Percentiles rank a stretch among this genome's conserved stretches.
Evolutionary conservation across 306 rosid genomes (phyloP).

Genomic region (Vigna nakashimae): DNA sequence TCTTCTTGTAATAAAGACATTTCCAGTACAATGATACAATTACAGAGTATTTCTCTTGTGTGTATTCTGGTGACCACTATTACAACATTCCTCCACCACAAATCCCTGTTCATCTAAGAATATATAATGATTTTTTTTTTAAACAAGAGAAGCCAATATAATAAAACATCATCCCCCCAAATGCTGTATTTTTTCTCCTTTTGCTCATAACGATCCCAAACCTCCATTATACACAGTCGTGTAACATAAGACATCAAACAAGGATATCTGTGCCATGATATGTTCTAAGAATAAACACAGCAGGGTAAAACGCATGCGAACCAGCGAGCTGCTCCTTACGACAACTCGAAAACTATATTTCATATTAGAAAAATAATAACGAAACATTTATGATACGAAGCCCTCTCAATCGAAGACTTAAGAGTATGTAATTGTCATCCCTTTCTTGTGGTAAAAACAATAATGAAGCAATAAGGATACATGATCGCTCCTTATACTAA

Average conservation of each 20-base stretch:
- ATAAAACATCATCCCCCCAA: constrained; percentile 28
- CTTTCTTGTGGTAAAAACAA: too few relatives aligned
- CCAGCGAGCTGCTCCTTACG: neutral
- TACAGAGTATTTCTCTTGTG: too few relatives aligned
- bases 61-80: too few relatives aligned
- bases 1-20: too few relatives aligned
- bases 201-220: neutral
- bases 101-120: neutral
- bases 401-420: neutral
- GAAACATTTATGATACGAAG: constrained; percentile 6
- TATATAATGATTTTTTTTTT: neutral
- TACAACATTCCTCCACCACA: neutral
- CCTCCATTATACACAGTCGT: constrained; percentile 6
- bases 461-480: too few relatives aligned
- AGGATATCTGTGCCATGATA: neutral
- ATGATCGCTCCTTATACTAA: neutral
- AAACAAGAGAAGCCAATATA: neutral
- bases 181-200: neutral
- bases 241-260: constrained; percentile 8
- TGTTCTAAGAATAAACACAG: neutral
- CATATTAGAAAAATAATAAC: constrained; percentile 4
- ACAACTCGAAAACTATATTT: neutral
- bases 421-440: neutral
- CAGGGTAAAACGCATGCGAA: constrained; percentile 7
- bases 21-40: too few relatives aligned